Evolutionary conservation across 2,329 filamentous ascomycete species (phyloP).

Genomic region (Fusarium bactridioides): DNA sequence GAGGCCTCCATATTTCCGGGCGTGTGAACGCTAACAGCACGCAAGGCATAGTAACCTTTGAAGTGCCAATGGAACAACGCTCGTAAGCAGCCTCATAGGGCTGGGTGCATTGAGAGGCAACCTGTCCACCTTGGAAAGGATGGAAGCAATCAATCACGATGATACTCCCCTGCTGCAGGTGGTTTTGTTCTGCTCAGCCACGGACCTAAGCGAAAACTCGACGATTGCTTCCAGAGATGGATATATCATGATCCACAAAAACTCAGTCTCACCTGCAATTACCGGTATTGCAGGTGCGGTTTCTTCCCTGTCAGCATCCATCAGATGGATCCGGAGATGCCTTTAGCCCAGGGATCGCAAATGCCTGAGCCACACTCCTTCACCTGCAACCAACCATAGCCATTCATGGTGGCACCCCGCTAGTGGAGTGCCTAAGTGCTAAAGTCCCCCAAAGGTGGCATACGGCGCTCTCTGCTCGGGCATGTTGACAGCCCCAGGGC

Average conservation of each 20-base stretch:
- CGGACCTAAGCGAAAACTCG: conserved; percentile 9
- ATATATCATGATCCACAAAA: conserved; percentile 4
- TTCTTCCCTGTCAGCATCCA: conserved; percentile 11
- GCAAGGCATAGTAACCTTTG: neutral
- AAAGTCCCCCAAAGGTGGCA: conserved; percentile 11
- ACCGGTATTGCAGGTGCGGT: neutral
- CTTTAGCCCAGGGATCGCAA: conserved; percentile 2
- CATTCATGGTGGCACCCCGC: neutral
- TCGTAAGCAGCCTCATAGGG: conserved; percentile 10
- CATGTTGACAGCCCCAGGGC: conserved; percentile 6
- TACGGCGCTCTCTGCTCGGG: conserved; percentile 9
- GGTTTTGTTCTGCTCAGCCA: conserved; percentile 9
- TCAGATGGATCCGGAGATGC: conserved; percentile 18
- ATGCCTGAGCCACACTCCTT: conserved; percentile 14
- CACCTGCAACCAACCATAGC: conserved; percentile 13
- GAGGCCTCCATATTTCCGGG: conserved; percentile 3
- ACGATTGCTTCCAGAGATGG: neutral
- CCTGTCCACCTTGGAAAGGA: neutral
- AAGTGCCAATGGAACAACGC: neutral
- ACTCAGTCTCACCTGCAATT: conserved; percentile 21
- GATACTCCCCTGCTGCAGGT: neutral
- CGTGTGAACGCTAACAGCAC: neutral
- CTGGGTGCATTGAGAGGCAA: conserved; percentile 19
- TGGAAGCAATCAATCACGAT: neutral
- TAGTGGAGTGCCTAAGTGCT: neutral